phyloP scores from a whole-genome alignment of 495 filamentous ascomycete genomes.

The Aspergillus carlsbadensis region DNA sequence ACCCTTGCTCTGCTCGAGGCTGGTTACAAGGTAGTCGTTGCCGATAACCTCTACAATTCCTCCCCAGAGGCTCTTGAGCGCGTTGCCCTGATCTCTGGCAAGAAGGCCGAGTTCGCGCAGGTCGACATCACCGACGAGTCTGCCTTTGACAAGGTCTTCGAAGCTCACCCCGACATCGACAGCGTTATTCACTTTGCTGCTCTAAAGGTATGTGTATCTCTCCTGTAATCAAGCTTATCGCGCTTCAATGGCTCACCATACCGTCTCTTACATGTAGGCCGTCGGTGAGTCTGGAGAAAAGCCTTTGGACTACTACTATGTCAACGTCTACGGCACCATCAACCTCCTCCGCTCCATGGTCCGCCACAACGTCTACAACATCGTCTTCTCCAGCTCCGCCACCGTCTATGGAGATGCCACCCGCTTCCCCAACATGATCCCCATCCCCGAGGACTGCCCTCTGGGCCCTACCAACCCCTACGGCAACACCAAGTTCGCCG shows the following conservation, averaged over 20 bases:
- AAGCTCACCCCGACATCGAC: constrained; percentile 87
- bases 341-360: constrained; percentile 85
- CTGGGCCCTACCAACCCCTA: constrained; percentile 97
- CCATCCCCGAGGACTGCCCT: constrained; percentile 95
- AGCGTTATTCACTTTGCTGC: constrained; percentile 98
- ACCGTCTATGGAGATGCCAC: constrained; percentile 99
- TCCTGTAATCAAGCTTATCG: not conserved
- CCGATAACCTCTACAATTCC: constrained; percentile 96
- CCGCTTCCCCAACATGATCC: constrained; percentile 95
- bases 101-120: constrained; percentile 81
- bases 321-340: constrained; percentile 94
- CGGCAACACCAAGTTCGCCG: constrained; percentile 88
- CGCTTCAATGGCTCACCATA: constrained; percentile 8
- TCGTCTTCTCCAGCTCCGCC: constrained; percentile 95
- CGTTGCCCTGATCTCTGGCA: constrained; percentile 89
- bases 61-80: constrained; percentile 84
- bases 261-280: constrained; percentile 53
- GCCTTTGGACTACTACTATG: constrained; percentile 94
- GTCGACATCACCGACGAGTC: constrained; percentile 84
- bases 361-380: constrained; percentile 86
- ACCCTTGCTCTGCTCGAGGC: constrained; percentile 85
- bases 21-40: constrained; percentile 93
- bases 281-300: constrained; percentile 96
- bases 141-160: constrained; percentile 83
- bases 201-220: constrained; percentile 68